Evolutionary conservation across 805 yeast species (phyloP).

Genomic region (Spathaspora girioi): DNA sequence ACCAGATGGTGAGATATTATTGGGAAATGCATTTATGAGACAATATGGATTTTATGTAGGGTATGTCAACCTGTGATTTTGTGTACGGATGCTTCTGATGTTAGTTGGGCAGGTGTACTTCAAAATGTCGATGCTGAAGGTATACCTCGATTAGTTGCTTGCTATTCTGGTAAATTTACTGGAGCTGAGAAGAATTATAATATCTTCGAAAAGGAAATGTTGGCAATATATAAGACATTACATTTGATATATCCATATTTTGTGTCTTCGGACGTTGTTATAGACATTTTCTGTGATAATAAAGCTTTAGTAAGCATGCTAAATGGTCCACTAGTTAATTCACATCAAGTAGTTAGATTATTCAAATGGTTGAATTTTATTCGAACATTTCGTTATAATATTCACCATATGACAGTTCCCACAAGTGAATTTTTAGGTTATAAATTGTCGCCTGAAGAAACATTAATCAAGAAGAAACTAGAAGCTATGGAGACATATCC

Average conservation of each 20-base stretch:
- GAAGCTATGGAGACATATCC: not conserved
- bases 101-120: conserved; percentile 13
- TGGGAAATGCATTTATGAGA: not conserved
- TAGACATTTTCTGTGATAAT: conserved; percentile 2
- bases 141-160: not conserved
- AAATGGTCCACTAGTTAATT: too few relatives aligned
- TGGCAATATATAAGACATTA: not conserved
- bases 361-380: not conserved
- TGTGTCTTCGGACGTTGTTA: not conserved
- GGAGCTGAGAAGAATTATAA: not conserved
- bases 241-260: too few relatives aligned
- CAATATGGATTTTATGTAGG: not conserved
- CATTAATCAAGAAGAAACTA: not conserved
- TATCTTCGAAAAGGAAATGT: not conserved
- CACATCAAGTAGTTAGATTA: not conserved
- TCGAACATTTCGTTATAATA: not conserved
- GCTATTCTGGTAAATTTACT: conserved; percentile 4
- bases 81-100: not conserved
- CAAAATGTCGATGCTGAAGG: conserved; percentile 3
- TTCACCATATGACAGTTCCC: not conserved
- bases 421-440: not conserved
- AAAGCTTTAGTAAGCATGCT: not conserved
- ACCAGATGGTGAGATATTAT: not conserved
- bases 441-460: not conserved
- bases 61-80: not conserved